Percentiles rank a stretch among this genome's conserved stretches.
Evolutionary conservation across 176 grass and related monocot species (phyloP).

Genomic region (Phyllostachys edulis): DNA sequence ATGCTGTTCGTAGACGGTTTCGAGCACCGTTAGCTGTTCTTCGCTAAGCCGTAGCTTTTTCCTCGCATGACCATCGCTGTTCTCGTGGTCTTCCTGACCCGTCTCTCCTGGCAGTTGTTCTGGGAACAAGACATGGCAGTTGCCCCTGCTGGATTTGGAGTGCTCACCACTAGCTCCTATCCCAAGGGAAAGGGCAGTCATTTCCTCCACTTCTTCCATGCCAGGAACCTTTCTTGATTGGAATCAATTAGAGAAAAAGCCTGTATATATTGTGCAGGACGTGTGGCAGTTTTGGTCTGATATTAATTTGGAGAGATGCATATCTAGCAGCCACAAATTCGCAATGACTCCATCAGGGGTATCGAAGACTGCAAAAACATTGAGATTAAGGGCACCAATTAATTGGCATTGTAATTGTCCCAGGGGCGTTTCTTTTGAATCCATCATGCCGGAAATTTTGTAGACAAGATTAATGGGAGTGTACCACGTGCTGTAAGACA

Average conservation of each 20-base stretch:
- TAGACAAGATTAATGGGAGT: background rate
- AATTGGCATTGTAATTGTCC: slow-evolving; percentile 18
- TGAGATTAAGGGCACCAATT: background rate
- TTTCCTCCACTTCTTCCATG: slow-evolving; percentile 31
- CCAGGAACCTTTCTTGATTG: background rate
- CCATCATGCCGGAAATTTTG: slow-evolving; percentile 6
- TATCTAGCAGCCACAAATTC: background rate
- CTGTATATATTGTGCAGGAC: slow-evolving; percentile 26
- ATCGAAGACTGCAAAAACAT: slow-evolving; percentile 30
- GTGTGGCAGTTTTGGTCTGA: background rate
- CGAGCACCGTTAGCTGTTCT: slow-evolving; percentile 31
- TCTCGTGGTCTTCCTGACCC: background rate
- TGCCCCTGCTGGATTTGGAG: background rate
- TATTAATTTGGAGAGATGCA: slow-evolving; percentile 10
- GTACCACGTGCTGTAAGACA: background rate
- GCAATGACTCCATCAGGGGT: background rate
- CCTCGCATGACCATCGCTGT: background rate
- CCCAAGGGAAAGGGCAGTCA: slow-evolving; percentile 35
- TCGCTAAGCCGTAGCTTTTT: slow-evolving; percentile 45
- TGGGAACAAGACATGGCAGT: background rate
- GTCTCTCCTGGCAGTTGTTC: background rate
- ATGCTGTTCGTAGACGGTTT: slow-evolving; percentile 19
- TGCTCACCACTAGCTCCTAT: background rate
- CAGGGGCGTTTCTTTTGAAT: slow-evolving; percentile 5
- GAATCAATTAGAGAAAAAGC: background rate